Base-by-base conservation (phyloP, 2,329 filamentous ascomycete genomes). In the Aspergillus sp. region DNA sequence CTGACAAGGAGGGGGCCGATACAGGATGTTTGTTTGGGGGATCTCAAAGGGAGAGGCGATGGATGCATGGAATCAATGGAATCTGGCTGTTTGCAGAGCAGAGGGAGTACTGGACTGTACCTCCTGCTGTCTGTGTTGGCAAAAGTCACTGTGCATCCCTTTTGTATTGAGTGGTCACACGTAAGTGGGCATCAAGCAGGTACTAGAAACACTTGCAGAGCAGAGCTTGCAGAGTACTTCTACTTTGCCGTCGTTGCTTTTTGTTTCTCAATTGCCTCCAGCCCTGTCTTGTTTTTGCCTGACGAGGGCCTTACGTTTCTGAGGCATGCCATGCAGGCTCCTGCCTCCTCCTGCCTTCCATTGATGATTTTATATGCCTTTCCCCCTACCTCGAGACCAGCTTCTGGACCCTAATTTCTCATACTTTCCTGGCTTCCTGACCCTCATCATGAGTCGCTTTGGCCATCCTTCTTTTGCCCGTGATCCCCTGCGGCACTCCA, bases 401-500 rank as follows among this genome's bases (percentile, higher is more conserved):
- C 25, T 56, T 23, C 47, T 56, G 53, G 13, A 52, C 38, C 31
- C 45, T 19, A 51, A 17, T 52, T 30, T 41, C 17, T 23, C 11
- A 45, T 19, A 28, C 17, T 22, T 31, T 52, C 15, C n/a, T 48
- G 25, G 46, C 43, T 46, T 48, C 23, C 66, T 41, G 62, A 64
- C 38, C 50, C 63, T 34, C 60, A 69, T 41, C 61, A 66, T 54
- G 59, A 63, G 48, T 68, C 64, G 31, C 60, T 38, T 68, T 46
- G 64, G 66, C 61, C 68, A 67, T 49, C 61, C 69, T 47, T 57
- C 68, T 67, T 68, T 67, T 60, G 68, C 65, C 59, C 69, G 66
- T 61, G 66, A 61, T 46, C 67, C 66, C 54, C 61, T 62, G 47
- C 66, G 66, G 22, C 61, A 60, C 49, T 58, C 60, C 41, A 55